These are phyloP conservation scores for Calonectria pseudoturangicola DNA, from an alignment of 2,329 filamentous ascomycete genomes.

Conservation along the genomic window DNA sequence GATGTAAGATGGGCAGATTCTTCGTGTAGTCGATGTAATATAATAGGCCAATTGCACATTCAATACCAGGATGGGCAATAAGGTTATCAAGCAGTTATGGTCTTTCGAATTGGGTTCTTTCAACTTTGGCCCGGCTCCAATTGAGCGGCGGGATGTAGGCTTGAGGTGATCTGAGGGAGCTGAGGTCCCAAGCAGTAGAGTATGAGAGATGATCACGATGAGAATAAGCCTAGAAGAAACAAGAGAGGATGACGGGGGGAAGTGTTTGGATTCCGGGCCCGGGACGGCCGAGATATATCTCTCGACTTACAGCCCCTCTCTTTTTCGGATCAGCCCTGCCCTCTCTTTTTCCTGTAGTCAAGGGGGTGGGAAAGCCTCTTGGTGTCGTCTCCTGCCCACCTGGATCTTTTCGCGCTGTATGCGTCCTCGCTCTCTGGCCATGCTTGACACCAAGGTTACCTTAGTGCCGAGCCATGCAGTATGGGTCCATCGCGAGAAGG, in stretches of 20 bases:
- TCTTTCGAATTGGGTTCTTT: slow-evolving; percentile 31
- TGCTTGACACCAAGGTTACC: slow-evolving; percentile 37
- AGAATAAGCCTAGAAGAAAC: slow-evolving; percentile 35
- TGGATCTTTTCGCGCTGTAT: slow-evolving; percentile 16
- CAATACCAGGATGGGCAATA: slow-evolving; percentile 16
- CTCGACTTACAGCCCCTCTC: slow-evolving; percentile 34
- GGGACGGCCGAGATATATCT: slow-evolving; percentile 54
- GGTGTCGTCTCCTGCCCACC: slow-evolving; percentile 31
- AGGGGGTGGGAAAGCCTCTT: slow-evolving; percentile 14
- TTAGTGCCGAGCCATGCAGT: slow-evolving; percentile 44
- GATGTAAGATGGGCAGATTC: slow-evolving; percentile 45
- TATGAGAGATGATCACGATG: slow-evolving; percentile 33
- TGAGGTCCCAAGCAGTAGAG: slow-evolving; percentile 30
- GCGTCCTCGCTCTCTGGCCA: slow-evolving; percentile 26
- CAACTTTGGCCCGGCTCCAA: slow-evolving; percentile 36
- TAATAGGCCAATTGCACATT: slow-evolving; percentile 38
- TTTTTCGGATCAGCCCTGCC: slow-evolving; percentile 35
- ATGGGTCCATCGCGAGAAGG: slow-evolving; percentile 53
- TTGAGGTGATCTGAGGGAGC: slow-evolving; percentile 32
- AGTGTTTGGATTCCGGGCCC: slow-evolving; percentile 43
- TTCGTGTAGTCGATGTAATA: slow-evolving; percentile 26
- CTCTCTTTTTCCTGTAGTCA: slow-evolving; percentile 33
- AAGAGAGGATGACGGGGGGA: slow-evolving; percentile 40
- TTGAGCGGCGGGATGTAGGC: slow-evolving; percentile 38
- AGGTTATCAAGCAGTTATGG: slow-evolving; percentile 26